Conservation (phyloP, 2,329 filamentous ascomycete species). For the Epichloe uncinata region DNA sequence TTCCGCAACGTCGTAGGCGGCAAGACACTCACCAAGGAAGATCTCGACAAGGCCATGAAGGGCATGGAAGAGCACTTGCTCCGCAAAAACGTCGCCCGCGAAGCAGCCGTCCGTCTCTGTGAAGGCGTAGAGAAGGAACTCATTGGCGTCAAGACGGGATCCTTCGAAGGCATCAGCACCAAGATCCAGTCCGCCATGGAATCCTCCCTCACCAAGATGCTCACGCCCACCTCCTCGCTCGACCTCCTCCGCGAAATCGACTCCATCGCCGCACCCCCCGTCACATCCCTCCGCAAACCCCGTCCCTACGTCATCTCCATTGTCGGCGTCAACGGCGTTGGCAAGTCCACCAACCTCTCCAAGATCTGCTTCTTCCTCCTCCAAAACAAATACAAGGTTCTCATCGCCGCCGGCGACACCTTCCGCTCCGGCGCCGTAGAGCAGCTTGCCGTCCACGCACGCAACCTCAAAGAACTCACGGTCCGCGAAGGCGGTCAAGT, state of each 20-base stretch:
- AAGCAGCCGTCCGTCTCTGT: constrained; percentile 83
- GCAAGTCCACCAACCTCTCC: constrained; percentile 93
- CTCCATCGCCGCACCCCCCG: constrained; percentile 57
- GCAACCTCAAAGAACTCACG: constrained; percentile 81
- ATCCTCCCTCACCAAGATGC: constrained; percentile 82
- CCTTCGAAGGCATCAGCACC: constrained; percentile 77
- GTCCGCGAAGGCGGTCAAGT: constrained; percentile 72
- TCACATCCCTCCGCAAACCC: constrained; percentile 45
- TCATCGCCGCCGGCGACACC: constrained; percentile 90
- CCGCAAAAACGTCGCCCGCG: constrained; percentile 90
- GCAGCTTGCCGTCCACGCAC: constrained; percentile 88
- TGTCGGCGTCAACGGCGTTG: constrained; percentile 94
- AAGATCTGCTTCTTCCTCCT: constrained; percentile 98
- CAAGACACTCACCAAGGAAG: constrained; percentile 77
- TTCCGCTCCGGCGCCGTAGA: constrained; percentile 96
- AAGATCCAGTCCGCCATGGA: constrained; percentile 82
- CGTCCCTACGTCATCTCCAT: constrained; percentile 97
- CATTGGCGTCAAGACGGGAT: constrained; percentile 79
- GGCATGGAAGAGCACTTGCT: constrained; percentile 92
- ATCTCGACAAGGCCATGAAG: constrained; percentile 84
- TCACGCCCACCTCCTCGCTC: constrained; percentile 88
- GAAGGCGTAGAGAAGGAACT: constrained; percentile 85
- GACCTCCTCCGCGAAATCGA: constrained; percentile 92
- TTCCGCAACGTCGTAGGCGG: constrained; percentile 94
- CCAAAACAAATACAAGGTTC: constrained; percentile 91